Conservation (phyloP, 2,329 filamentous ascomycete genomes). For the Rhinocladiella mackenziei region DNA sequence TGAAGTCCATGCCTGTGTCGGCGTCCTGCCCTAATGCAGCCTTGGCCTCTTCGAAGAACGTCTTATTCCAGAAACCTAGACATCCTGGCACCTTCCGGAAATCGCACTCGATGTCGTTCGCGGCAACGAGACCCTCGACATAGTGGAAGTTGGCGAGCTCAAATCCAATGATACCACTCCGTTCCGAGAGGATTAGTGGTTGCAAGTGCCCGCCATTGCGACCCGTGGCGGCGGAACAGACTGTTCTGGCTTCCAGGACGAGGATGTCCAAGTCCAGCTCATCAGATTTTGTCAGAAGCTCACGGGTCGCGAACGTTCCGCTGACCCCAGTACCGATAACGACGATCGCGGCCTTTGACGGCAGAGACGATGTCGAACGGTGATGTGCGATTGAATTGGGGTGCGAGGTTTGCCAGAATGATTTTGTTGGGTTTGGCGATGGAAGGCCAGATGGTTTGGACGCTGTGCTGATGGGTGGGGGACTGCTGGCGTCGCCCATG, state of each 20-base stretch:
- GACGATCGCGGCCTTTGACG: slow-evolving; percentile 32
- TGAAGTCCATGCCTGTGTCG: neutral
- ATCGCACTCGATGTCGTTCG: slow-evolving; percentile 12
- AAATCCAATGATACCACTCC: slow-evolving; percentile 46
- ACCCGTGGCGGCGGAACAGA: slow-evolving; percentile 43
- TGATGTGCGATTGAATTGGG: slow-evolving; percentile 16
- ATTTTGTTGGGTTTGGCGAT: slow-evolving; percentile 13
- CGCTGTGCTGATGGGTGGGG: neutral
- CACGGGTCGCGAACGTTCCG: slow-evolving; percentile 36
- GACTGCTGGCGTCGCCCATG: slow-evolving; percentile 18
- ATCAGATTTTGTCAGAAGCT: slow-evolving; percentile 22
- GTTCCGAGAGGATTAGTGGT: slow-evolving; percentile 38
- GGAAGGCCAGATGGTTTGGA: slow-evolving; percentile 15
- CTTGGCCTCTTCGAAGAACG: slow-evolving; percentile 23
- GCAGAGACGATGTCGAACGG: slow-evolving; percentile 26
- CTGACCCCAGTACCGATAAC: slow-evolving; percentile 42
- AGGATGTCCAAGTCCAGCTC: slow-evolving; percentile 29
- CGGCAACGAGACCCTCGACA: slow-evolving; percentile 5
- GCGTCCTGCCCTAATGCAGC: slow-evolving; percentile 4
- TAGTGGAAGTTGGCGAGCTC: slow-evolving; percentile 32
- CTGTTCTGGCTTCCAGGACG: slow-evolving; percentile 45
- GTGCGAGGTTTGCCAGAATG: slow-evolving; percentile 26
- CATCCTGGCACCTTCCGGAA: slow-evolving; percentile 13
- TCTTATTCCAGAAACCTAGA: slow-evolving; percentile 21
- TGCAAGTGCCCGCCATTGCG: slow-evolving; percentile 45